These are phyloP conservation scores for Cnidoscolus chayamansa DNA, from an alignment of 441 rosid genomes.

Conservation along the genomic window DNA sequence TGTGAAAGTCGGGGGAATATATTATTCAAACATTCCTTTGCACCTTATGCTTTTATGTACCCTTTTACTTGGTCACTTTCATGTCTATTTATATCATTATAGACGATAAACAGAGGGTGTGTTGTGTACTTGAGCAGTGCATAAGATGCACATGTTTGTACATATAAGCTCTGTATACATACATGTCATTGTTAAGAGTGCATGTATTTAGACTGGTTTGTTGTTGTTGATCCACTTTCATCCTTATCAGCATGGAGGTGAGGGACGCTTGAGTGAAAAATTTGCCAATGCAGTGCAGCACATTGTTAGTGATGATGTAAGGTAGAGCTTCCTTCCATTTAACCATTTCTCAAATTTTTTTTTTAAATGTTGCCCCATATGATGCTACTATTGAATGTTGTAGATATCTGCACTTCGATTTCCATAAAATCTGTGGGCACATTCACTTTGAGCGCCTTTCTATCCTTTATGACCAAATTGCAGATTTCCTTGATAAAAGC, in stretches of 20 bases:
- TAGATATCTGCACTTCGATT: conserved; percentile 97
- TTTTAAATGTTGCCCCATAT: conserved; percentile 18
- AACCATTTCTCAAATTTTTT: conserved; percentile 18
- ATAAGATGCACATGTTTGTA: neutral
- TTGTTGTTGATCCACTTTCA: conserved; percentile 24
- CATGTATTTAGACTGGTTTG: conserved; percentile 11
- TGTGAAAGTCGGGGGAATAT: conserved; percentile 10
- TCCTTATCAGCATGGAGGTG: conserved; percentile 81
- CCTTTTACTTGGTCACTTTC: conserved; percentile 7
- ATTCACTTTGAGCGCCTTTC: conserved; percentile 96
- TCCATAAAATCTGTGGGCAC: conserved; percentile 87
- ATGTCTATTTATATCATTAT: neutral
- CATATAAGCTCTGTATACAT: neutral
- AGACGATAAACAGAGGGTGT: neutral
- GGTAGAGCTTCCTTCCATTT: conserved; percentile 50
- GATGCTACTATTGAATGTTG: conserved; percentile 30
- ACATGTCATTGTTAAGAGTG: neutral
- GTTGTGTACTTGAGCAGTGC: neutral
- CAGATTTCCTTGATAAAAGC: conserved; percentile 73
- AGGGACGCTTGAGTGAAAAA: conserved; percentile 82
- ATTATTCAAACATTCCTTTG: neutral
- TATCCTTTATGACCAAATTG: conserved; percentile 83
- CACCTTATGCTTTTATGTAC: neutral
- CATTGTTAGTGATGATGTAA: conserved; percentile 71
- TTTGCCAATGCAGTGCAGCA: conserved; percentile 64